A percentile compares a stretch with the other conserved stretches of the same genome.
Conservation (phyloP, 225 moss, liverwort and hornwort genomes). For the Bryum argenteum region DNA sequence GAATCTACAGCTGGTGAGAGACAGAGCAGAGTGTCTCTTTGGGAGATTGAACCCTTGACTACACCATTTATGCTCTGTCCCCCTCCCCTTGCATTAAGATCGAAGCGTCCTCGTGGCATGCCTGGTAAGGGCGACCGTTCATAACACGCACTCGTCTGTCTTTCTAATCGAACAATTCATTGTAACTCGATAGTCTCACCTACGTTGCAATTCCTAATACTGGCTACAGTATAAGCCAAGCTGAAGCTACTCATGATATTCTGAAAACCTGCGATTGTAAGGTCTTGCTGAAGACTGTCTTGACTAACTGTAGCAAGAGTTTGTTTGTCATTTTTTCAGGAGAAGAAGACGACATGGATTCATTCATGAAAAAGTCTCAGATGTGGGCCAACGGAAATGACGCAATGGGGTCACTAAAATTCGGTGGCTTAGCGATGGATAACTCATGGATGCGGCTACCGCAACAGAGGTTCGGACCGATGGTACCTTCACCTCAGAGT, state of each 20-base stretch:
- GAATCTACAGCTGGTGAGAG: conserved; percentile 98
- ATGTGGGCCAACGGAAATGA: conserved; percentile 64
- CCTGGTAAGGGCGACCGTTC: conserved; percentile 48
- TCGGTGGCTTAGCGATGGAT: conserved; percentile 61
- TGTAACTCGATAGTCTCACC: conserved; percentile 16
- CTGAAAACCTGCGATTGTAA: not conserved
- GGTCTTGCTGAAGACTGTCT: conserved; percentile 24
- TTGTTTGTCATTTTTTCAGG: conserved; percentile 48
- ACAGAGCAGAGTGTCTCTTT: conserved; percentile 91
- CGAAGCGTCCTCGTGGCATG: conserved; percentile 83
- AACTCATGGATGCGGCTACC: conserved; percentile 68
- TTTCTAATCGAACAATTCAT: conserved; percentile 13
- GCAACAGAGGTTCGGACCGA: conserved; percentile 58
- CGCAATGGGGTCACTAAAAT: conserved; percentile 38
- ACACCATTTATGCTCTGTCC: conserved; percentile 85
- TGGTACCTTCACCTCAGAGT: conserved; percentile 54
- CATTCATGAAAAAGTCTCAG: conserved; percentile 67
- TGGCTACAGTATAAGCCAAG: conserved; percentile 1
- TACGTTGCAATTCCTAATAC: conserved; percentile 13
- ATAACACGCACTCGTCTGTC: conserved; percentile 1
- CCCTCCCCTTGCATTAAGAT: conserved; percentile 73
- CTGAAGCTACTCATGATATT: not conserved
- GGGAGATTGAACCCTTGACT: conserved; percentile 96
- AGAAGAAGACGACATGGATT: conserved; percentile 84
- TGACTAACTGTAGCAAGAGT: conserved; percentile 18